A percentile compares a stretch with the other conserved stretches of the same genome.
These are phyloP conservation scores for Suhomyces sp. DNA, from an alignment of 805 yeast species.

Conservation along the genomic window DNA sequence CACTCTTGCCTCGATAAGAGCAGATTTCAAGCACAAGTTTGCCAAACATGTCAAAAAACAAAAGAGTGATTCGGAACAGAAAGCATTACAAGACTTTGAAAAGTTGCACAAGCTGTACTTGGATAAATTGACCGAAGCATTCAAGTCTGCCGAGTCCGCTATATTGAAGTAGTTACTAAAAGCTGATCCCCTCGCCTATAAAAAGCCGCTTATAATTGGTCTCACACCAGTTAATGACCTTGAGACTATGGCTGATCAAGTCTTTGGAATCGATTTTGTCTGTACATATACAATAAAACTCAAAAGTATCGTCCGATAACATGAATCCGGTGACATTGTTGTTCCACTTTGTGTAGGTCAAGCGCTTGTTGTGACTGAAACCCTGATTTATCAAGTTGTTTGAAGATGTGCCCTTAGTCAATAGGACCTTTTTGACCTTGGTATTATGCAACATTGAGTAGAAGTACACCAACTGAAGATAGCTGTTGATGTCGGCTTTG, in stretches of 20 bases:
- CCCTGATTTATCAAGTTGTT: background rate
- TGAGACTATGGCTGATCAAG: conserved; percentile 58
- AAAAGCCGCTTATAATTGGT: conserved; percentile 68
- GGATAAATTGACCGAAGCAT: conserved; percentile 48
- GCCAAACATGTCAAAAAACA: conserved; percentile 50
- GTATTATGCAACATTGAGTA: conserved; percentile 28
- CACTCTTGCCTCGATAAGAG: conserved; percentile 41
- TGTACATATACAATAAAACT: conserved; percentile 37
- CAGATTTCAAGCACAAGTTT: conserved; percentile 56
- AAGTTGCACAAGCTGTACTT: conserved; percentile 63
- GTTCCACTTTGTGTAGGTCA: conserved; percentile 35
- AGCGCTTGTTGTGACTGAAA: conserved; percentile 30
- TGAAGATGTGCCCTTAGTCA: conserved; percentile 17
- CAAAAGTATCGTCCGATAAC: conserved; percentile 32
- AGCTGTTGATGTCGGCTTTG: conserved; percentile 19
- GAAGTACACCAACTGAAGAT: conserved; percentile 38
- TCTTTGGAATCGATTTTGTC: conserved; percentile 53
- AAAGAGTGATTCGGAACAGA: conserved; percentile 55
- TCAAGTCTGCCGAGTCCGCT: conserved; percentile 25
- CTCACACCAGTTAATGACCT: conserved; percentile 73
- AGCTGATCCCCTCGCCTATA: conserved; percentile 69
- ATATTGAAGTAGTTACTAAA: conserved; percentile 29
- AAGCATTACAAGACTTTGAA: conserved; percentile 61
- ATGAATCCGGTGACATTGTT: conserved; percentile 33
- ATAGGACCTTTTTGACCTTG: conserved; percentile 22